phyloP scores from a whole-genome alignment of 306 rosid genomes.

The Sesbania bispinosa region DNA sequence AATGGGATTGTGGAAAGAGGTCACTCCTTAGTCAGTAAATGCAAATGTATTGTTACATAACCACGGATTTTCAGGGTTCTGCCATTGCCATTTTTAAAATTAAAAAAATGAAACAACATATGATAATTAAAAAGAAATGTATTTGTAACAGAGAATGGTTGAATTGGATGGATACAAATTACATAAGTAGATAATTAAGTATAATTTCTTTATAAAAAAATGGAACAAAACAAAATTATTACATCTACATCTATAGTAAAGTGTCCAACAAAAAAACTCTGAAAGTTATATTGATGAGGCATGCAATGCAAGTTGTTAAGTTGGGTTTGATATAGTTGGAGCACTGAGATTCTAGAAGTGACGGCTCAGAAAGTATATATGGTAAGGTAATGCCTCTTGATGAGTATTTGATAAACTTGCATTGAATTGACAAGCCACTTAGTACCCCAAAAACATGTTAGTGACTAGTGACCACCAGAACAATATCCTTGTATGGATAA shows the following conservation, averaged over 20 bases:
- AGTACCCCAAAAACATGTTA: neutral
- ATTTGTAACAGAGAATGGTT: too few species aligned
- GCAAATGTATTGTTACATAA: neutral
- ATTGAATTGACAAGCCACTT: conserved; percentile 41
- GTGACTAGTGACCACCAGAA: conserved; percentile 19
- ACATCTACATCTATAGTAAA: neutral
- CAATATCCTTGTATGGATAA: conserved; percentile 29
- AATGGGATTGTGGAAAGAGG: neutral
- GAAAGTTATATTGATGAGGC: neutral
- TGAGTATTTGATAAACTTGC: conserved; percentile 6
- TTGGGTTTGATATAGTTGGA: conserved; percentile 28
- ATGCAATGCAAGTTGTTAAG: conserved; percentile 28
- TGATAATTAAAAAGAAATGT: too few species aligned
- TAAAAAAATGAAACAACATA: too few species aligned
- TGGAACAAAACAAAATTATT: neutral
- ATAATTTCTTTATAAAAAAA: neutral
- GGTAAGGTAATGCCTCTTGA: conserved; percentile 24
- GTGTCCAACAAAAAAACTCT: neutral
- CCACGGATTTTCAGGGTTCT: neutral
- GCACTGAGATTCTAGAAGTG: conserved; percentile 30
- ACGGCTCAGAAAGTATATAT: neutral
- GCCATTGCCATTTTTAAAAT: neutral
- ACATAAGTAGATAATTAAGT: too few species aligned
- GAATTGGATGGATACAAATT: too few species aligned
- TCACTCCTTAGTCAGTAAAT: too few species aligned